These are phyloP conservation scores for Coffea humblotiana DNA, from an alignment of 305 asterid species.

Conservation along the genomic window DNA sequence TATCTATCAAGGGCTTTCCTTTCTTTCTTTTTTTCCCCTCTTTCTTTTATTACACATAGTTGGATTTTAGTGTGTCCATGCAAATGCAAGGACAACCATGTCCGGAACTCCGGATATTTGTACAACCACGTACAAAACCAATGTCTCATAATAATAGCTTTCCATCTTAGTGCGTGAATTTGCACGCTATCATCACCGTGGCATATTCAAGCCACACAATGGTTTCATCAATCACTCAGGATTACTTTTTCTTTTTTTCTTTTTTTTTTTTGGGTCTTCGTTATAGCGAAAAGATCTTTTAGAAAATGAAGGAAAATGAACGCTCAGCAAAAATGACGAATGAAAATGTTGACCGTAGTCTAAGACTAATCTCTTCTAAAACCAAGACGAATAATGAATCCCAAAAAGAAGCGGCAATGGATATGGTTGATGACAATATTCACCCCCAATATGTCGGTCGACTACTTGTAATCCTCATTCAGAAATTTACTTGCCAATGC, in stretches of 20 bases:
- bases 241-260: background rate
- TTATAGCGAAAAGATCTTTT: no score
- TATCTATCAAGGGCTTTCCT: background rate
- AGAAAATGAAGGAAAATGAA: no score
- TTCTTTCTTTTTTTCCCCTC: background rate
- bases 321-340: background rate
- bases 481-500: constrained; percentile 3
- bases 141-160: background rate
- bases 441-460: constrained; percentile 6
- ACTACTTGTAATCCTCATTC: background rate
- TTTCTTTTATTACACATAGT: background rate
- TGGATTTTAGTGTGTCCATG: constrained; percentile 11
- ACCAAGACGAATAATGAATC: background rate
- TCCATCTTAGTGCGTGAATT: background rate
- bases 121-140: constrained; percentile 23
- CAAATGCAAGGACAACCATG: constrained; percentile 29
- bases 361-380: background rate
- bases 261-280: background rate
- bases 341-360: background rate
- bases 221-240: background rate
- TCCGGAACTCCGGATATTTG: constrained; percentile 30
- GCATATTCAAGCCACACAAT: background rate
- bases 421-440: background rate
- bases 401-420: background rate
- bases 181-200: background rate